Evolutionary conservation across 805 yeast genomes (phyloP), one percentile per base, ranked within the genome.

Genomic region (Candida railenensis): DNA sequence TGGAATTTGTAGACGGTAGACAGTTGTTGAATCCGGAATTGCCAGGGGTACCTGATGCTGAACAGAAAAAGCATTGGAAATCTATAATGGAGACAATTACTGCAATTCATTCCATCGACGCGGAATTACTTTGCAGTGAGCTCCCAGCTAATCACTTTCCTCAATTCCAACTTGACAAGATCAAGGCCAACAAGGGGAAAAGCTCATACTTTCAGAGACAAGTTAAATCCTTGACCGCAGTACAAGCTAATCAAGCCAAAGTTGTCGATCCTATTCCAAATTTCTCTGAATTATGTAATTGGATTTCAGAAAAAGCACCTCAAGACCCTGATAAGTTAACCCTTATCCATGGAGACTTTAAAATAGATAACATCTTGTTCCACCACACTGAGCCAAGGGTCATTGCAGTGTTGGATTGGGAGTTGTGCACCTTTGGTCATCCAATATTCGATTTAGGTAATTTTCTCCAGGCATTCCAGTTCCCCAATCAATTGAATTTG

Each of bases 341-440:
- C 2, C 67, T 82, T 46, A 79, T 82, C 34, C 87, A 82, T 52
- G 87, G 91, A 38, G 82, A 83, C 66, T 75, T 77, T 73, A 78
- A 82, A 66, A 70, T 78, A 55, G 85, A 86, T 70, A 73, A 85
- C 65, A 68, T 85, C 51, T 74, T 86, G 30, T 77, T 77, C 65
- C 76, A 84, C 61, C 81, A 81, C 52, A 73, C 72, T 0, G 69
- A 72, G 40, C 73, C 74, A 18, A 58, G 60, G 38, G 79, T 81
- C 2, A 62, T 76, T 42, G 85, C 85, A 0, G 77, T 82, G 2
- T 65, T 82, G 37, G 87, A 82, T 56, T 82, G 87, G 87, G 87
- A 82, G 56, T 62, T 82, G 34, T 80, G 85, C 51, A 82, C 87
- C 0, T 66, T 78, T 47, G 87, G 87, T 0, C 84, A 81, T 52